A percentile compares a stretch with the other conserved stretches of the same genome.
Evolutionary conservation across 2,329 filamentous ascomycete genomes (phyloP).

Genomic region (Clonostachys sp.): DNA sequence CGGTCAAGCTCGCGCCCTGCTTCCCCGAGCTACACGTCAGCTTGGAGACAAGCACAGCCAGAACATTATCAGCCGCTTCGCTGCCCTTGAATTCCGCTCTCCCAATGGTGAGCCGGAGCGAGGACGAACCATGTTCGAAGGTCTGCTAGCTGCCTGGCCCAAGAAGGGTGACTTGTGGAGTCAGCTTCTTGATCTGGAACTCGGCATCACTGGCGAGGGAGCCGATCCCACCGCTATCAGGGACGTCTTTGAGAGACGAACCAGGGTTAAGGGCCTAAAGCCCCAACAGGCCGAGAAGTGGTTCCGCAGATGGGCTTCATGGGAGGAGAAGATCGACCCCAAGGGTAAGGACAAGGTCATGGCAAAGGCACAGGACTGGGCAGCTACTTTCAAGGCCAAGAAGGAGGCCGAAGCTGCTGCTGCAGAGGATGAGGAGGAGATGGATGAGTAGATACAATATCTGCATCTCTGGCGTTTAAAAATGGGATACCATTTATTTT

Average conservation of each 20-base stretch:
- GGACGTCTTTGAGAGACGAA: slow-evolving; percentile 78
- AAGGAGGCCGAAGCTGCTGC: slow-evolving; percentile 28
- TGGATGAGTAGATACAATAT: neutral
- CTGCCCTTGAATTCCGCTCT: slow-evolving; percentile 85
- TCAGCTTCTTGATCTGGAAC: slow-evolving; percentile 83
- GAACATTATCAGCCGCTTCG: slow-evolving; percentile 80
- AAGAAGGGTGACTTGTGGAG: slow-evolving; percentile 94
- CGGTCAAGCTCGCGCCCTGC: slow-evolving; percentile 70
- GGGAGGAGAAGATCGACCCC: slow-evolving; percentile 72
- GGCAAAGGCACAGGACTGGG: slow-evolving; percentile 68
- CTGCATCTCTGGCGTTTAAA: slow-evolving; percentile 2
- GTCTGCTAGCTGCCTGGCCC: slow-evolving; percentile 75
- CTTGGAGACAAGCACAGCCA: slow-evolving; percentile 62
- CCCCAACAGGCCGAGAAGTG: slow-evolving; percentile 78
- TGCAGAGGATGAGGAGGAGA: slow-evolving; percentile 26
- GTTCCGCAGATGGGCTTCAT: slow-evolving; percentile 89
- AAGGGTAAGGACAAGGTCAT: slow-evolving; percentile 67
- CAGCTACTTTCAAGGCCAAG: slow-evolving; percentile 43
- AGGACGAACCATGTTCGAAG: slow-evolving; percentile 91
- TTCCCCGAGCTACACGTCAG: slow-evolving; percentile 80
- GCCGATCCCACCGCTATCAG: slow-evolving; percentile 56
- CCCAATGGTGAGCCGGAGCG: slow-evolving; percentile 79
- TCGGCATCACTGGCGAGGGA: slow-evolving; percentile 51
- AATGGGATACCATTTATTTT: neutral
- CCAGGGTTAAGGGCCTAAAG: slow-evolving; percentile 67